Evolutionary conservation across 1,284 basidiomycete species (phyloP).

Genomic region (Malassezia arunalokei): DNA sequence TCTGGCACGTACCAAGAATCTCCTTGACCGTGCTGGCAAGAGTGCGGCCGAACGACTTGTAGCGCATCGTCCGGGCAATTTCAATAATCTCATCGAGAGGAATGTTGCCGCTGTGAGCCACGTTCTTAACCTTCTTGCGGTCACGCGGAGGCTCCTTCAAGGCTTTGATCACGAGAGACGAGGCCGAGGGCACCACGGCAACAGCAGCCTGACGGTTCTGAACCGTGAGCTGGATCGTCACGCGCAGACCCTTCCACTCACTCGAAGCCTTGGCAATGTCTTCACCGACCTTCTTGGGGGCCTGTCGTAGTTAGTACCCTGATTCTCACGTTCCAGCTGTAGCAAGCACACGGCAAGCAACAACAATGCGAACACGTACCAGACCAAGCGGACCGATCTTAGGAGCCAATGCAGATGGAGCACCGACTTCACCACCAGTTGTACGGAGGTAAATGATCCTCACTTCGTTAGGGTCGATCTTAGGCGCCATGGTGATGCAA

Average conservation of each 20-base stretch:
- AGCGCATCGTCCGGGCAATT: slow-evolving; percentile 89
- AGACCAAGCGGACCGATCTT: slow-evolving; percentile 99
- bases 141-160: slow-evolving; percentile 98
- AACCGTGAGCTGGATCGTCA: slow-evolving; percentile 97
- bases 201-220: slow-evolving; percentile 99
- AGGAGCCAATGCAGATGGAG: slow-evolving; percentile 92
- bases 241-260: slow-evolving; percentile 98
- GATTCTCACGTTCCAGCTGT: too few species aligned
- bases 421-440: slow-evolving; percentile 98
- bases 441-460: slow-evolving; percentile 99
- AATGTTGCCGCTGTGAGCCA: slow-evolving; percentile 93
- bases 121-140: slow-evolving; percentile 99
- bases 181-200: slow-evolving; percentile 92
- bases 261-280: slow-evolving; percentile 99
- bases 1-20: slow-evolving; percentile 57
- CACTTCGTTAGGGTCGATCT: slow-evolving; percentile 71
- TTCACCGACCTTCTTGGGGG: slow-evolving; percentile 99
- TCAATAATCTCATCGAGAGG: slow-evolving; percentile 83
- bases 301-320: slow-evolving; percentile 51
- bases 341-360: background rate
- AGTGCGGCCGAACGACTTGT: slow-evolving; percentile 86
- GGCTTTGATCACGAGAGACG: slow-evolving; percentile 93
- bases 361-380: slow-evolving; percentile 53
- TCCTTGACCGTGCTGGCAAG: slow-evolving; percentile 76
- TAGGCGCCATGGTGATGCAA: slow-evolving; percentile 39